These are phyloP conservation scores for Erysimum cheiranthoides DNA, from an alignment of 345 rosid species.

Conservation along the genomic window DNA sequence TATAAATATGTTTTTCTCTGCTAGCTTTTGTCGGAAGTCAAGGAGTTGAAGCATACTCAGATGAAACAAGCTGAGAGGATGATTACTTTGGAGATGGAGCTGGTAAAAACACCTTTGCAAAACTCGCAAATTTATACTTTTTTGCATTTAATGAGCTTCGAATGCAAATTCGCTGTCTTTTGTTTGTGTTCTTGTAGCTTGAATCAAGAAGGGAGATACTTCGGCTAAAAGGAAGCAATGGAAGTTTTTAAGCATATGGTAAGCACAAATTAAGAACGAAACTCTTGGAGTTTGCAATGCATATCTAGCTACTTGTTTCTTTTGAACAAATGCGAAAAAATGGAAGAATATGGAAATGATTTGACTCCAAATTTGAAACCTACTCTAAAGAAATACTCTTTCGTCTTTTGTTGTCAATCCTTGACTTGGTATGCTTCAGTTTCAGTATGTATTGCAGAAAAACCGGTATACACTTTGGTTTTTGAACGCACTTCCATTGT, in stretches of 20 bases:
- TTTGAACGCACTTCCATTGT: background rate
- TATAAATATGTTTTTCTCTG: constrained; percentile 2
- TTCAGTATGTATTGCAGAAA: background rate
- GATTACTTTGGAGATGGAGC: constrained; percentile 54
- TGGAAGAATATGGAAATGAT: background rate
- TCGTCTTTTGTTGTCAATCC: background rate
- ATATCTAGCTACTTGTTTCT: background rate
- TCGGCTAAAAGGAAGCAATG: constrained; percentile 43
- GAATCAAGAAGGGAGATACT: constrained; percentile 53
- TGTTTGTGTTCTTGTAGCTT: constrained; percentile 47
- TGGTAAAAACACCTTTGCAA: constrained; percentile 48
- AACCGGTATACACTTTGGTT: background rate
- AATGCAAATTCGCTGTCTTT: background rate
- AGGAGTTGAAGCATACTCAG: constrained; percentile 53
- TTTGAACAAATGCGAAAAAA: constrained; percentile 3
- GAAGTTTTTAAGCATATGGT: constrained; percentile 29
- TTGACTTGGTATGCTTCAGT: background rate
- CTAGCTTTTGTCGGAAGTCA: constrained; percentile 51
- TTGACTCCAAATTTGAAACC: background rate
- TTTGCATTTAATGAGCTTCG: background rate
- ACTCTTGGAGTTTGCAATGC: constrained; percentile 16
- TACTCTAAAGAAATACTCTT: background rate
- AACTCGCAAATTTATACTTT: background rate
- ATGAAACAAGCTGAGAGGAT: constrained; percentile 49
- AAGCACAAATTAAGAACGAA: background rate